Conservation (phyloP, 208 protist genomes). For the Crithidia bombi region DNA sequence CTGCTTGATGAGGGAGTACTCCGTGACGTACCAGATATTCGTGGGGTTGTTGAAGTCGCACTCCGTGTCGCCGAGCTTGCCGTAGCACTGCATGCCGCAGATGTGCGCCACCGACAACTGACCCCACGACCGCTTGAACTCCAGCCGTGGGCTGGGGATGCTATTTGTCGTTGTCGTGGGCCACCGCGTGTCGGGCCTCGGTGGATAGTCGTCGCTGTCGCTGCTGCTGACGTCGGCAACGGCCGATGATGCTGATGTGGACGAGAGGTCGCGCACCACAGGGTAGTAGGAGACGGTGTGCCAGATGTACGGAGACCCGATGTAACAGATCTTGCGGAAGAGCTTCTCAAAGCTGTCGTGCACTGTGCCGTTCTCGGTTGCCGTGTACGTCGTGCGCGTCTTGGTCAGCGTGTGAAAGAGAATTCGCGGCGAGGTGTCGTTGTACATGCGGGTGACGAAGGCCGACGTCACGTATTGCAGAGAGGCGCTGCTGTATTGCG, state of each 20-base stretch:
- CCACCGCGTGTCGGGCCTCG: background rate
- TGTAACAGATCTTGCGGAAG: slow-evolving; percentile 35
- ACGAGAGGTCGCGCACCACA: background rate
- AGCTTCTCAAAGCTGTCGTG: slow-evolving; percentile 18
- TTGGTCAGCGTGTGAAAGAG: slow-evolving; percentile 54
- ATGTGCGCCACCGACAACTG: slow-evolving; percentile 45
- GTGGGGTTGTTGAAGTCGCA: slow-evolving; percentile 63
- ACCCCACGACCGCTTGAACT: slow-evolving; percentile 46
- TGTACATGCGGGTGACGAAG: slow-evolving; percentile 45
- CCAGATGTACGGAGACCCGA: slow-evolving; percentile 51
- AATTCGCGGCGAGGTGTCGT: slow-evolving; percentile 26
- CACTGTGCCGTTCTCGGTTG: slow-evolving; percentile 19
- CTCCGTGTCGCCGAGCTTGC: slow-evolving; percentile 14
- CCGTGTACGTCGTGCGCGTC: slow-evolving; percentile 34
- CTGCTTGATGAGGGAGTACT: slow-evolving; percentile 30
- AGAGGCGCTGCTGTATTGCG: slow-evolving; percentile 49
- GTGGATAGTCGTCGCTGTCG: background rate
- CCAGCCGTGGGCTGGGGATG: slow-evolving; percentile 43
- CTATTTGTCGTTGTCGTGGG: slow-evolving; percentile 1
- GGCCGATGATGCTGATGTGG: background rate
- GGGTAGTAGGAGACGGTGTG: slow-evolving; percentile 41
- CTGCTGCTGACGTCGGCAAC: too few relatives aligned
- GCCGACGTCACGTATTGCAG: slow-evolving; percentile 43
- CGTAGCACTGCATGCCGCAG: slow-evolving; percentile 67
- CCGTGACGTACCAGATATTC: slow-evolving; percentile 64